These are phyloP conservation scores for Lentinula raphanica DNA, from an alignment of 768 basidiomycete genomes.

Conservation along the genomic window DNA sequence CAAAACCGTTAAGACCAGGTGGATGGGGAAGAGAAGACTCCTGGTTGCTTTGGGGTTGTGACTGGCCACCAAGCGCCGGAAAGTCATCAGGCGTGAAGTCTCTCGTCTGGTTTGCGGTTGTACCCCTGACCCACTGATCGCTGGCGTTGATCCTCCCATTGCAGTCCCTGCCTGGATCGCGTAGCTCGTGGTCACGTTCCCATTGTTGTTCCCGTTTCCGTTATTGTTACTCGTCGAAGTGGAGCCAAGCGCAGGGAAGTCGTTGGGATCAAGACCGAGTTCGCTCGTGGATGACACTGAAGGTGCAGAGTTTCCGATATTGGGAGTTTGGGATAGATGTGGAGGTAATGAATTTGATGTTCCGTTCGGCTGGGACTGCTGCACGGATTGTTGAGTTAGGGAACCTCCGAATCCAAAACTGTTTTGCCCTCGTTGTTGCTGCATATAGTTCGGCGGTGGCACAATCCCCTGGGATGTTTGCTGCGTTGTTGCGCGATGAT, in stretches of 20 bases:
- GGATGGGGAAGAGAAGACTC: conserved; percentile 42
- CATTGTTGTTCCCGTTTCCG: conserved; percentile 26
- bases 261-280: conserved; percentile 78
- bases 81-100: conserved; percentile 89
- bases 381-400: conserved; percentile 29
- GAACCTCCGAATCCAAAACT: conserved; percentile 55
- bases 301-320: conserved; percentile 43
- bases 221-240: conserved; percentile 36
- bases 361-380: conserved; percentile 52
- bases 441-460: conserved; percentile 55
- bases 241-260: conserved; percentile 83
- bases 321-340: conserved; percentile 50
- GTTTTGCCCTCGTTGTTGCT: conserved; percentile 59
- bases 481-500: conserved; percentile 54
- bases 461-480: conserved; percentile 40
- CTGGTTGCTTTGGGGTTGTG: conserved; percentile 27
- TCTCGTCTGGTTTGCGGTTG: conserved; percentile 39
- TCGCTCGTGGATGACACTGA: conserved; percentile 66
- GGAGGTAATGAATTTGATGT: conserved; percentile 47
- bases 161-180: conserved; percentile 65
- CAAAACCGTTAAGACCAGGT: conserved; percentile 75
- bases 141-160: conserved; percentile 28
- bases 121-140: conserved; percentile 25
- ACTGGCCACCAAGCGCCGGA: conserved; percentile 68
- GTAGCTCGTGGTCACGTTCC: conserved; percentile 58